These are phyloP conservation scores for Talaromyces wortmannii DNA, from an alignment of 495 filamentous ascomycete species.

Conservation along the genomic window DNA sequence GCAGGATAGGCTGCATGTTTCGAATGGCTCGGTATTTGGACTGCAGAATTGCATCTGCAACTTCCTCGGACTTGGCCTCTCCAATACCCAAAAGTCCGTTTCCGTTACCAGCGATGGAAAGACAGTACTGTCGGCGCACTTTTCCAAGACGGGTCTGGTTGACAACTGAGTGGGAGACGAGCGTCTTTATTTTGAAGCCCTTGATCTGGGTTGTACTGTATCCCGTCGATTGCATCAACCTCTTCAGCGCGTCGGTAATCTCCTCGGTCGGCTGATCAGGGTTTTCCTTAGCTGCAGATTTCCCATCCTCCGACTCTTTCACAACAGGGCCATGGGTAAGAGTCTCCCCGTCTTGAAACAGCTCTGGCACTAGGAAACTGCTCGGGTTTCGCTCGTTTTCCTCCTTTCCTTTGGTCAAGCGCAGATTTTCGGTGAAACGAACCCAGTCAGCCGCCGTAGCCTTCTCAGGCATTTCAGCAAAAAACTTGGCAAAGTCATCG, in stretches of 20 bases:
- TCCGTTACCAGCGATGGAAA: slow-evolving; percentile 76
- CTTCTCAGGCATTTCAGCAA: slow-evolving; percentile 44
- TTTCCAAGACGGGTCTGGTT: slow-evolving; percentile 98
- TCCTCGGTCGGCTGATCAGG: slow-evolving; percentile 27
- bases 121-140: slow-evolving; percentile 59
- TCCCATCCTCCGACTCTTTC: slow-evolving; percentile 14
- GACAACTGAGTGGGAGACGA: slow-evolving; percentile 65
- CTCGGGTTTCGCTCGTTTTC: slow-evolving; percentile 41
- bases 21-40: slow-evolving; percentile 69
- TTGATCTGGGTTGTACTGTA: slow-evolving; percentile 51
- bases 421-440: slow-evolving; percentile 35
- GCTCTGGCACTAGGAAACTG: slow-evolving; percentile 36
- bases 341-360: slow-evolving; percentile 39
- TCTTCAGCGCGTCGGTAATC: slow-evolving; percentile 44
- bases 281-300: not conserved
- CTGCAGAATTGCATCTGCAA: slow-evolving; percentile 52
- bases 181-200: slow-evolving; percentile 47
- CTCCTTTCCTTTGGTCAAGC: slow-evolving; percentile 45
- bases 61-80: slow-evolving; percentile 77
- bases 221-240: slow-evolving; percentile 64
- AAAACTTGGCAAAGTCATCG: slow-evolving; percentile 50
- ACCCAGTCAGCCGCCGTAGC: slow-evolving; percentile 33
- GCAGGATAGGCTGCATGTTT: slow-evolving; percentile 78
- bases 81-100: slow-evolving; percentile 84
- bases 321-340: slow-evolving; percentile 27